Conservation (phyloP, 2,329 filamentous ascomycete species). For the Grosmannia huntii region DNA sequence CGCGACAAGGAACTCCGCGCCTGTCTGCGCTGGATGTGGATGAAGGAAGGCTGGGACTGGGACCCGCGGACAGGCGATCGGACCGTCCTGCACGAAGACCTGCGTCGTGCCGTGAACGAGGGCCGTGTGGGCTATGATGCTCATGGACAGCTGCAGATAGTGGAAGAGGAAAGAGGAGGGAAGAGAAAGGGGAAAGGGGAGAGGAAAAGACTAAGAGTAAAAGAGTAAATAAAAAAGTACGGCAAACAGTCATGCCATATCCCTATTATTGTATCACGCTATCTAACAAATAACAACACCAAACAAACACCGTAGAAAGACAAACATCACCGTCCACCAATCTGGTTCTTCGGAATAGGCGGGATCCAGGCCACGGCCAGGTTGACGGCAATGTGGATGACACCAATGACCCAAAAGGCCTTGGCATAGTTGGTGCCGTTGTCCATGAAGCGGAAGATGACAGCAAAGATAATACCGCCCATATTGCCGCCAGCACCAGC, state of each 20-base stretch:
- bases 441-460: slow-evolving; percentile 63
- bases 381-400: slow-evolving; percentile 60
- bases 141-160: slow-evolving; percentile 26
- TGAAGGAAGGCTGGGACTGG: slow-evolving; percentile 76
- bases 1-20: slow-evolving; percentile 81
- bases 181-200: not conserved
- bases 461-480: slow-evolving; percentile 72
- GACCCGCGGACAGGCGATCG: slow-evolving; percentile 57
- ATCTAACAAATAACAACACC: no score
- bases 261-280: no score
- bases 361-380: slow-evolving; percentile 44
- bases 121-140: slow-evolving; percentile 44
- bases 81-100: slow-evolving; percentile 34
- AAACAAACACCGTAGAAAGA: no score
- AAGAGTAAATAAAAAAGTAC: no score
- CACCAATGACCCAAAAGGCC: slow-evolving; percentile 71
- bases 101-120: slow-evolving; percentile 44
- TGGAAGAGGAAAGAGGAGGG: no score
- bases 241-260: no score
- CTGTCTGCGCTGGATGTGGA: slow-evolving; percentile 84
- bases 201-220: no score
- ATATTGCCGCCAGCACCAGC: slow-evolving; percentile 74
- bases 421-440: slow-evolving; percentile 52
- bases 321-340: slow-evolving; percentile 32
- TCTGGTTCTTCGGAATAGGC: slow-evolving; percentile 41